phyloP scores from a whole-genome alignment of 768 basidiomycete genomes.

The Mycena vulgaris region DNA sequence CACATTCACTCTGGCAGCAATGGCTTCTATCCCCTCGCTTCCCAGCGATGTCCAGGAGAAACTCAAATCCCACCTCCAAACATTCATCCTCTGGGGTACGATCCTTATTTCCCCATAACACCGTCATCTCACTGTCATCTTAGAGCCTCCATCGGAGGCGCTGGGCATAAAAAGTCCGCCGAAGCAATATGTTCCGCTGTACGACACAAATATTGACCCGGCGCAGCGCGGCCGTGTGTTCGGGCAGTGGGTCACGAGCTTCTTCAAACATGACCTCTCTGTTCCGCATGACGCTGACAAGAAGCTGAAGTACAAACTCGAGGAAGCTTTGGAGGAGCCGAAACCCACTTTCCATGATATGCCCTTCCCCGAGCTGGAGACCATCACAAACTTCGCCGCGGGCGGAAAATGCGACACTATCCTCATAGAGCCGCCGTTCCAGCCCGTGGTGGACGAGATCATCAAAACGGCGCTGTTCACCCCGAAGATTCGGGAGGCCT shows the following conservation, averaged over 20 bases:
- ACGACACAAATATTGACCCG: constrained; percentile 10
- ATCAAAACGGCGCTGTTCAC: background rate
- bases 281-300: too few species aligned
- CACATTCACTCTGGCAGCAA: constrained; percentile 41
- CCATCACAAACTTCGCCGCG: background rate
- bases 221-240: constrained; percentile 23
- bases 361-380: background rate
- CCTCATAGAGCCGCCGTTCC: background rate
- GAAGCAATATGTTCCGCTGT: constrained; percentile 18
- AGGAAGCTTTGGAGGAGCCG: too few species aligned
- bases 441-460: background rate
- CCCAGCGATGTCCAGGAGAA: constrained; percentile 25
- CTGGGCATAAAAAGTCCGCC: constrained; percentile 27
- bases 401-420: constrained; percentile 4
- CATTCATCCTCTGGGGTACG: constrained; percentile 46
- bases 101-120: background rate
- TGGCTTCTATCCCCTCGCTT: constrained; percentile 36
- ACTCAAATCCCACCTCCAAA: constrained; percentile 39
- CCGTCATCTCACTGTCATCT: background rate
- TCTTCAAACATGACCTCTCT: too few species aligned
- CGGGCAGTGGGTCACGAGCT: constrained; percentile 25
- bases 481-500: background rate
- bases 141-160: constrained; percentile 28
- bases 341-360: background rate
- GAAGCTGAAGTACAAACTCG: too few species aligned